Conservation (phyloP, 1,139 yeast genomes). For the Saccharomyces hybrid region DNA sequence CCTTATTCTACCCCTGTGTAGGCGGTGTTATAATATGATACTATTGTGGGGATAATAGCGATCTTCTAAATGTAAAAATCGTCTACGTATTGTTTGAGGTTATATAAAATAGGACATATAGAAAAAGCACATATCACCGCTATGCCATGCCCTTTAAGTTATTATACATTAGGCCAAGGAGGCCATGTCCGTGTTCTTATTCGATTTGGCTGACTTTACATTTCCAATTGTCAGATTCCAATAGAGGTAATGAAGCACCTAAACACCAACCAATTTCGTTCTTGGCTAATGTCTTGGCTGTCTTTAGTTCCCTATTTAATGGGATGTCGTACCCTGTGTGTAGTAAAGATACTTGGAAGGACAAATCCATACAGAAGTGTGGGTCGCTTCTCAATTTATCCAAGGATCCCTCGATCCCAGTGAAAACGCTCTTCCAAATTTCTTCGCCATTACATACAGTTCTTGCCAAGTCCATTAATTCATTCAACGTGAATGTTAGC, state of each 20-base stretch:
- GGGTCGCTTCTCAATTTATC: conserved; percentile 67
- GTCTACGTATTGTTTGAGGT: not conserved
- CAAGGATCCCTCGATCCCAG: conserved; percentile 58
- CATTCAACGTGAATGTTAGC: conserved; percentile 73
- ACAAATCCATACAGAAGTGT: conserved; percentile 87
- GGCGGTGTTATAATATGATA: not conserved
- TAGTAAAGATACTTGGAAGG: conserved; percentile 80
- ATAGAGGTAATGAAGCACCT: conserved; percentile 90
- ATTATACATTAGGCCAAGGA: not conserved
- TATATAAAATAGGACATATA: not conserved
- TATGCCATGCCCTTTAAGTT: not conserved
- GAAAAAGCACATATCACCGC: not conserved
- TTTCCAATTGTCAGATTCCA: conserved; percentile 66
- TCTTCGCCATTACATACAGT: conserved; percentile 78
- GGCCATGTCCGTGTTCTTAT: not conserved
- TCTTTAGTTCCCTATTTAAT: conserved; percentile 75
- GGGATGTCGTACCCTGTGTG: conserved; percentile 97
- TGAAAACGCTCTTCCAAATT: conserved; percentile 56
- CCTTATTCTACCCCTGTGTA: not conserved
- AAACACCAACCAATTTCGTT: conserved; percentile 98
- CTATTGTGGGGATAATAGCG: not conserved
- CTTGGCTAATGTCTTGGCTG: conserved; percentile 80
- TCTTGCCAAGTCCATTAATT: conserved; percentile 71
- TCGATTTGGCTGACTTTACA: conserved; percentile 41
- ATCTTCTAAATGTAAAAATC: not conserved